Base-by-base conservation (phyloP, 805 yeast genomes). In the Spathaspora sp. region DNA sequence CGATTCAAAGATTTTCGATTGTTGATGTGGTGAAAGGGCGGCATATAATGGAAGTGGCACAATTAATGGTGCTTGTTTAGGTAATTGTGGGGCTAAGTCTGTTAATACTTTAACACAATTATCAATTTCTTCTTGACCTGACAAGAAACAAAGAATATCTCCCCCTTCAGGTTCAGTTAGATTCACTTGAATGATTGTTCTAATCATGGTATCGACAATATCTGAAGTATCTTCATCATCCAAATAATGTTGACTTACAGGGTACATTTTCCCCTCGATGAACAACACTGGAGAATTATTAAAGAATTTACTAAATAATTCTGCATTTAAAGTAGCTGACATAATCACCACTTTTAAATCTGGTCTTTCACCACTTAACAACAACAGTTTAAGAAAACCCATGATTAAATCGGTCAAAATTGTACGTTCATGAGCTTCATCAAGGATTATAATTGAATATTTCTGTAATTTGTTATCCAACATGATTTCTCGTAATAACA, bases 91-190 rank as follows among this genome's bases (percentile, higher is more conserved):
- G 1, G 92, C 79, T 18, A 86, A 61, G 39, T 79, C 77, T 50
- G 73, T 78, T 50, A 94, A 69, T 1, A 85, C 68, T 14, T 80
- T 78, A 1, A 83, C 90, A 12, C 88, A 86, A 58, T 86, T 86
- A 65, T 94, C 99, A 65, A 94, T 94, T 63, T 94, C 99, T 63
- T 94, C 99, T 67, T 94, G 99, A 55, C 99, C 99, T 0, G 98
- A 92, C 50, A 94, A 70, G 63, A 94, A 94, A 50, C 93, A 93
- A 28, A 94, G 69, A n/a, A 94, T 81, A 65, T 94, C 99, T 45
- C 99, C 99, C 45, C 99, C 99, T 31, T 80, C 79, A 16, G 81
- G 88, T 64, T 94, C 97, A 7, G 87, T 74, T 58, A 78, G 75
- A 63, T 94, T 92, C 12, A 92, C 74, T 63, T 91, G 97, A 2